Base-by-base conservation (phyloP, 202 grass and related monocot genomes). In the Setaria viridis region DNA sequence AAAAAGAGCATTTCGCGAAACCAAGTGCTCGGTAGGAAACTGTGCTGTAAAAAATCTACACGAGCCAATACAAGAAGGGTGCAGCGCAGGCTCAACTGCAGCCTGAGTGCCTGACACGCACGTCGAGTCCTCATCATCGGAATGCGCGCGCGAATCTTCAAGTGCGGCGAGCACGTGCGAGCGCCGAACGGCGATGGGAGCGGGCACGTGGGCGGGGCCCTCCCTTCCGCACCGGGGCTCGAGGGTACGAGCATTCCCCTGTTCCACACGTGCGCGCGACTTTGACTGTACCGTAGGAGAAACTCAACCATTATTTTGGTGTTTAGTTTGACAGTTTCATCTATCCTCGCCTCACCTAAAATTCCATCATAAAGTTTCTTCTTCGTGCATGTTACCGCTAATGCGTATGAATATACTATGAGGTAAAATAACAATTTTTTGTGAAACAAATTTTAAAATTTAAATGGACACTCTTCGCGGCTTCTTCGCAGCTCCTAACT, bases 141-240 rank as follows among this genome's bases (percentile, higher is more conserved):
- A 14, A 42, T 42, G 53, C 34, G 54, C 33, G 53, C 35, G 53
- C 19, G 53, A 42, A 76, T 58, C 53, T 76, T 20, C 53, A 59
- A n/a, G 19, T n/a, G 19, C 9, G 50, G 53, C 54, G 10, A 33
- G 74, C 77, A 79, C 43, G 59, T 79, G 77, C 42, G 43, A 64
- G 25, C 57, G 21, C 56, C 75, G 75, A 30, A 78, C 71, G 59
- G 21, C 11, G 59, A 32, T 5, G 29, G 59, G 25, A 4, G 59
- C 59, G 6, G 51, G 33, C 72, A 34, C 46, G 46, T 72, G 32
- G 49, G 16, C 25, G 58, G 21, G 76, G 6, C 12, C 76, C 11
- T 0, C 25, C 15, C 39, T 5, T 1, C 55, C 19, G 5, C 74
- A 11, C 39, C 75, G 75, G 75, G 74, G 57, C 76, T 78, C 58